Conservation (phyloP, 2,329 filamentous ascomycete species). For the Penicillium hesseltinei region DNA sequence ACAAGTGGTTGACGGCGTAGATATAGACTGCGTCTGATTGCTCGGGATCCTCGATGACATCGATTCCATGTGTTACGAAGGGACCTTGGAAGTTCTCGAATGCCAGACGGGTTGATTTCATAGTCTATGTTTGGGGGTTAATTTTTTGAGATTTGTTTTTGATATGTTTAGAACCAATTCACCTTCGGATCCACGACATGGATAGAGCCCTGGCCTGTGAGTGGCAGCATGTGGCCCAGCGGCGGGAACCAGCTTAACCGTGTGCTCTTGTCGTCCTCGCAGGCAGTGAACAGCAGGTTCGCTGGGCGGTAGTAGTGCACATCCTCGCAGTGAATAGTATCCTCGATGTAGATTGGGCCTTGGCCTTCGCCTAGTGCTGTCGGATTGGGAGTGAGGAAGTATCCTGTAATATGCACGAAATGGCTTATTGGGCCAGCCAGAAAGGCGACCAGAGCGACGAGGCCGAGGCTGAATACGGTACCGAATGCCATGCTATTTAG, state of each 20-base stretch:
- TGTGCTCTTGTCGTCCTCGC: slow-evolving; percentile 46
- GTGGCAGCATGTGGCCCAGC: slow-evolving; percentile 42
- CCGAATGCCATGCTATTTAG: slow-evolving; percentile 19
- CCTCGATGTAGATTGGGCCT: slow-evolving; percentile 46
- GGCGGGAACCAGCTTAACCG: slow-evolving; percentile 56
- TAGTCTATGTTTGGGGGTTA: slow-evolving; percentile 37
- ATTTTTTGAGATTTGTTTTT: neutral
- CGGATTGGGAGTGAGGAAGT: slow-evolving; percentile 22
- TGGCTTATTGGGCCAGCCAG: slow-evolving; percentile 21
- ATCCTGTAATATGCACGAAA: slow-evolving; percentile 23
- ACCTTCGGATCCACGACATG: slow-evolving; percentile 57
- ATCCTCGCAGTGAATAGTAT: slow-evolving; percentile 60
- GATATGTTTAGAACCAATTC: slow-evolving; percentile 13
- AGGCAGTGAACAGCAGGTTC: slow-evolving; percentile 56
- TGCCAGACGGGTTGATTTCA: slow-evolving; percentile 46
- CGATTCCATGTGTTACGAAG: slow-evolving; percentile 61
- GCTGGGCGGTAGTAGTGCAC: slow-evolving; percentile 54
- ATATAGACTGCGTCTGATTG: slow-evolving; percentile 53
- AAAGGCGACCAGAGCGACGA: slow-evolving; percentile 21
- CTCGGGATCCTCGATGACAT: slow-evolving; percentile 54
- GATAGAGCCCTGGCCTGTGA: slow-evolving; percentile 30
- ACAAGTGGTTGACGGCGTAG: slow-evolving; percentile 60
- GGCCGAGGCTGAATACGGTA: slow-evolving; percentile 18
- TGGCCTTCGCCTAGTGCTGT: slow-evolving; percentile 26
- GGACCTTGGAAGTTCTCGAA: slow-evolving; percentile 54